A percentile compares a stretch with the other conserved stretches of the same genome.
These are phyloP conservation scores for Mimosa bimucronata DNA, from an alignment of 306 rosid genomes.

Conservation along the genomic window DNA sequence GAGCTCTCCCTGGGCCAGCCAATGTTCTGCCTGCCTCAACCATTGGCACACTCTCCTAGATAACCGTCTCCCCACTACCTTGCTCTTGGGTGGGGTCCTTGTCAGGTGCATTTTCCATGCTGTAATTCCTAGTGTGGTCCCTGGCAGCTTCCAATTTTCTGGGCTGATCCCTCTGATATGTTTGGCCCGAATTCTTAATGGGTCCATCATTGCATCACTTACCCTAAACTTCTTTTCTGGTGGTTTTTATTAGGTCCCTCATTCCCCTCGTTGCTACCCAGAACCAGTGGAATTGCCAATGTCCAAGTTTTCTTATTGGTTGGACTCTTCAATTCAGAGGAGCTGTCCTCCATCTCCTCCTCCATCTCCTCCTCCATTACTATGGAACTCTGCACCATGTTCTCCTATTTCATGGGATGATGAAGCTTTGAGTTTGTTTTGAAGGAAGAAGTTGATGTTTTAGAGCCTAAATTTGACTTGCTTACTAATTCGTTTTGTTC, in stretches of 20 bases:
- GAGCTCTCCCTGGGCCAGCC: too few relatives aligned
- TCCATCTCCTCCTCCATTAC: constrained; percentile 44
- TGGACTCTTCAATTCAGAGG: constrained; percentile 31
- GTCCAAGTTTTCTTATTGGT: constrained; percentile 43
- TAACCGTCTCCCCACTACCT: too few relatives aligned
- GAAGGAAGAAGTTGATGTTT: constrained; percentile 36
- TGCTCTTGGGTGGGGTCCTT: too few relatives aligned
- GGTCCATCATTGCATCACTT: constrained; percentile 7
- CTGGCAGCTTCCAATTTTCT: too few relatives aligned
- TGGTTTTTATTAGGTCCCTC: constrained; percentile 38
- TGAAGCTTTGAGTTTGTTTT: constrained; percentile 40
- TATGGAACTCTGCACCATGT: constrained; percentile 32
- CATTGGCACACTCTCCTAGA: too few relatives aligned
- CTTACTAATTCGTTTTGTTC: neutral
- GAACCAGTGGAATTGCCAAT: constrained; percentile 41
- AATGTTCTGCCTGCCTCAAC: too few relatives aligned
- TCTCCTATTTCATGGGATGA: constrained; percentile 38
- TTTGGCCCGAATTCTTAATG: too few relatives aligned
- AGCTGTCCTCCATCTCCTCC: constrained; percentile 47
- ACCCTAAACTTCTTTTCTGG: neutral
- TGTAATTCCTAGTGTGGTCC: too few relatives aligned
- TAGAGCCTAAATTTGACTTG: constrained; percentile 1
- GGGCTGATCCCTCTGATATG: too few relatives aligned
- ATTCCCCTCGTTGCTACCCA: constrained; percentile 44
- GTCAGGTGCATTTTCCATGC: too few relatives aligned